Base-by-base conservation (phyloP, 768 basidiomycete genomes). In the Lyophyllum semitale region DNA sequence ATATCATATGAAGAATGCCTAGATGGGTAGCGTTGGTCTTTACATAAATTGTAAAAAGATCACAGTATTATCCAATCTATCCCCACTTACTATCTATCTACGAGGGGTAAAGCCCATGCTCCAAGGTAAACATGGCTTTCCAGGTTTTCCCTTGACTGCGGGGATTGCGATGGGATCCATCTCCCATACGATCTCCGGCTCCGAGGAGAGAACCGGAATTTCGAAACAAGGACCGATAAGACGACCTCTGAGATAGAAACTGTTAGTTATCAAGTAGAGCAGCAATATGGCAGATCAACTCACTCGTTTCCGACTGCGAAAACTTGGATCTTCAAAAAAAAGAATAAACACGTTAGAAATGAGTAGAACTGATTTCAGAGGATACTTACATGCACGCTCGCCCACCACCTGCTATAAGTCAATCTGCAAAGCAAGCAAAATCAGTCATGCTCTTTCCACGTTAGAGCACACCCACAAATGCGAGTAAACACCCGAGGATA, bases 401-500 rank as follows among this genome's bases (percentile, higher is more conserved):
- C 2, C 65, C 61, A 20, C 74, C 74, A 22, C 66, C 71, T 13
- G 70, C 48, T 57, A 73, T n/a, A 75, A 1, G 73, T 73, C 69
- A 73, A 66, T 44, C 72, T 73, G 37, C 15, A 12, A 2, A 41
- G 11, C 3, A 13, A 51, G 26, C 7, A 23, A 25, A 8, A 26
- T 55, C 17, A 48, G 12, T 17, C 18, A 51, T 11, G 33, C 23
- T n/a, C 2, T 29, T 42, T 41, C 9, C 7, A 22, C 18, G 13
- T 32, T 9, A 15, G 41, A 18, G 51, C 26, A 23, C 25, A 57
- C 40, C 23, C 52, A 79, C 78, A 77, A 46, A 54, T 77, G 68
- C 1, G 77, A 73, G 58, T 80, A 81, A 6, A 79, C 62, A n/a
- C 0, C 79, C 78, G 2, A 79, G 78, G 11, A 78, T 66, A 23